phyloP scores from a whole-genome alignment of 164 flowering plant species.

The Vitis labrusca region DNA sequence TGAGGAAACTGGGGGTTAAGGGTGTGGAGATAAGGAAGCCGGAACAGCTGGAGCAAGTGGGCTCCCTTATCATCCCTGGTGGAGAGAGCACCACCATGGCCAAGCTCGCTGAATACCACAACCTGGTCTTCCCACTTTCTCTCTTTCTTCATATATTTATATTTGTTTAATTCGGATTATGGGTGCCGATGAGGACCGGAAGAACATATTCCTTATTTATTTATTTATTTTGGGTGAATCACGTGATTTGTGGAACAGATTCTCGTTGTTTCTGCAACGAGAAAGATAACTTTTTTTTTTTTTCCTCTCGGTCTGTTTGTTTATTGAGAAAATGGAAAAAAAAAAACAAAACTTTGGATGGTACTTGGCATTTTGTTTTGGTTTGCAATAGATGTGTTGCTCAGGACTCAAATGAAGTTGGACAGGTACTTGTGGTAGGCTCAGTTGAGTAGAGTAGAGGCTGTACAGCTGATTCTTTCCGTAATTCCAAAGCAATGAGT shows the following conservation, averaged over 20 bases:
- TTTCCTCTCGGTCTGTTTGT: neutral
- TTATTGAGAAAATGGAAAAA: neutral
- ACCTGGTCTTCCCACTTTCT: conserved; percentile 51
- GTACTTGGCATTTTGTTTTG: too few relatives aligned
- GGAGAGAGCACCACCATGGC: conserved; percentile 99
- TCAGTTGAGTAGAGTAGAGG: too few relatives aligned
- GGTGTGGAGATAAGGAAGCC: conserved; percentile 90
- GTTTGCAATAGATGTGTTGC: too few relatives aligned
- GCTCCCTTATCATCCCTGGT: conserved; percentile 87
- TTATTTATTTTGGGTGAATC: too few relatives aligned
- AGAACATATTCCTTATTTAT: too few relatives aligned
- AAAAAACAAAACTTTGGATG: neutral
- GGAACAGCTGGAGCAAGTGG: conserved; percentile 63
- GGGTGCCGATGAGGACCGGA: too few relatives aligned
- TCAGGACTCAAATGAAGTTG: too few relatives aligned
- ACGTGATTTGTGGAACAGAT: neutral
- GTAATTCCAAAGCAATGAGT: too few relatives aligned
- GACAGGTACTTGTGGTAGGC: too few relatives aligned
- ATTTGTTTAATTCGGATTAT: neutral
- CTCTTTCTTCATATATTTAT: neutral
- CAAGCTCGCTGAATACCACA: conserved; percentile 86
- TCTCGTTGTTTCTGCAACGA: neutral
- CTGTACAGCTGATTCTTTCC: too few relatives aligned
- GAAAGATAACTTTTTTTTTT: neutral
- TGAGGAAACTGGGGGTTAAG: conserved; percentile 77